phyloP scores from a whole-genome alignment of 306 rosid species.

The Prinsepia uniflora region DNA sequence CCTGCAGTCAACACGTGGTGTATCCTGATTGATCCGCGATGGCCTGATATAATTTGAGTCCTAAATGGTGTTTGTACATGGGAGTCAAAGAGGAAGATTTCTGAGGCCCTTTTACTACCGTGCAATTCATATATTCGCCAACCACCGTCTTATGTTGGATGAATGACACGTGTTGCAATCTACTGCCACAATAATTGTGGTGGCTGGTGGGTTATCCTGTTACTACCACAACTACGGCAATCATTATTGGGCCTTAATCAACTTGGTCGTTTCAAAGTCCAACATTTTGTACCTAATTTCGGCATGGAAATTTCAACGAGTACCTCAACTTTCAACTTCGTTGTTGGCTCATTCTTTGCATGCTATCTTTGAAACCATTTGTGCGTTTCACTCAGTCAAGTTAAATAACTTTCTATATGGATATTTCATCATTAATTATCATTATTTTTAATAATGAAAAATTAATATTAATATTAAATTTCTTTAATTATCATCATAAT shows the following conservation, averaged over 20 bases:
- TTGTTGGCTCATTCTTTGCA: neutral
- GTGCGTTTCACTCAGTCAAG: too few relatives aligned
- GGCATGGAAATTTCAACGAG: neutral
- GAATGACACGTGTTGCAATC: constrained; percentile 27
- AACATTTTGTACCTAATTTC: neutral
- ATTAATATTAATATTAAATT: too few relatives aligned
- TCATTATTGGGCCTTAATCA: neutral
- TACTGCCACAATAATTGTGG: neutral
- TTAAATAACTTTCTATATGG: too few relatives aligned
- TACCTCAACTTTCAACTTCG: neutral
- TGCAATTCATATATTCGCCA: neutral
- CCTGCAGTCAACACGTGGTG: neutral
- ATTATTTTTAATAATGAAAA: too few relatives aligned
- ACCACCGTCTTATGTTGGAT: constrained; percentile 39
- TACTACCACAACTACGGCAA: neutral
- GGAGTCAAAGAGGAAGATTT: neutral
- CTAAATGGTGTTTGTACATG: neutral
- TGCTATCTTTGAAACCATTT: too few relatives aligned
- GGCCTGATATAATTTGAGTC: neutral
- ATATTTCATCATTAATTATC: too few relatives aligned
- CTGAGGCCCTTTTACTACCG: neutral
- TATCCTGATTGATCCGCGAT: neutral
- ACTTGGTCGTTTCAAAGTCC: neutral
- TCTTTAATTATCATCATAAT: too few relatives aligned
- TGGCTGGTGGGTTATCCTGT: neutral